These are phyloP conservation scores for Ottelia alismoides DNA, from an alignment of 106 monocot genomes.

Conservation along the genomic window DNA sequence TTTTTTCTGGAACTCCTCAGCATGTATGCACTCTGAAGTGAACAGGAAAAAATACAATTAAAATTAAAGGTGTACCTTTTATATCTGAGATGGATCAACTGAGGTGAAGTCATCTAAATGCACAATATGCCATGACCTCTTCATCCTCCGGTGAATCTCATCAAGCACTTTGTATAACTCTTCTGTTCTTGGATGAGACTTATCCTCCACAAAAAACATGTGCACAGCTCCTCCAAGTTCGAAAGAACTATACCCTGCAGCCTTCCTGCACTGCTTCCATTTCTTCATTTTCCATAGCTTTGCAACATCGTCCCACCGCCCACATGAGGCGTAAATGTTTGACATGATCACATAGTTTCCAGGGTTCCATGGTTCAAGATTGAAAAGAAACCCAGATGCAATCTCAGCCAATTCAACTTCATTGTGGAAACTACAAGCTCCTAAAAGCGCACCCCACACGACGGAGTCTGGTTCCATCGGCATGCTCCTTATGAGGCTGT, in stretches of 20 bases:
- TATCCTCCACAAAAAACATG: conserved; percentile 66
- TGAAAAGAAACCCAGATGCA: conserved; percentile 29
- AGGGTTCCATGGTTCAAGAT: conserved; percentile 59
- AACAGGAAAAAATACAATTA: too few species aligned
- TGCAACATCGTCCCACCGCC: conserved; percentile 45
- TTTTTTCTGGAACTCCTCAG: too few species aligned
- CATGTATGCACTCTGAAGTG: too few species aligned
- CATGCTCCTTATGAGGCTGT: conserved; percentile 36
- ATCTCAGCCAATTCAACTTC: conserved; percentile 45
- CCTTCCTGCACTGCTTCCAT: conserved; percentile 38
- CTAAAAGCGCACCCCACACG: conserved; percentile 72
- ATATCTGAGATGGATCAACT: too few species aligned
- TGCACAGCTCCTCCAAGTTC: conserved; percentile 35
- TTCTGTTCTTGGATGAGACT: conserved; percentile 30
- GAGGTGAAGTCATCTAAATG: too few species aligned
- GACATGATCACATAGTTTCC: conserved; percentile 68
- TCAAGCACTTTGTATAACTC: conserved; percentile 40
- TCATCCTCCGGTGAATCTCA: conserved; percentile 24
- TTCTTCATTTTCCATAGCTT: conserved; percentile 41
- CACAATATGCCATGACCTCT: too few species aligned
- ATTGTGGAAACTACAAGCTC: conserved; percentile 69
- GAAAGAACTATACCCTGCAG: conserved; percentile 42
- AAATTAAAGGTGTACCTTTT: too few species aligned
- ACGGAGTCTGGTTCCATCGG: conserved; percentile 62
- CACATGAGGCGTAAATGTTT: conserved; percentile 46